Base-by-base conservation (phyloP, 108 stramenopile genomes). In the Skeletonema grethae region DNA sequence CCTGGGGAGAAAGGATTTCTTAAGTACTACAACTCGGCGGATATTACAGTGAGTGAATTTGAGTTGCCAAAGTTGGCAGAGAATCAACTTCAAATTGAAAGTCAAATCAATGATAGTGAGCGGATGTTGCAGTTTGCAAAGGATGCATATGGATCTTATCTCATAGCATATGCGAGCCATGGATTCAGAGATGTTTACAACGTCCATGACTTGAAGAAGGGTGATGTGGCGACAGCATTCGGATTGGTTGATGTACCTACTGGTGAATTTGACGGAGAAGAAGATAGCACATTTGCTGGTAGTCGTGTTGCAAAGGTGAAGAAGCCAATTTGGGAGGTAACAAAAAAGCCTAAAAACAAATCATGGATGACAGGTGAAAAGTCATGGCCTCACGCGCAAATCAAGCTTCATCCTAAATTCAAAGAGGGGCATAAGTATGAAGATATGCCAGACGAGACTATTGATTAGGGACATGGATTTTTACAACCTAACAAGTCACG, bases 51-150 rank as follows among this genome's bases (percentile, higher is more conserved):
- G 77, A 97, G 97, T 78, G 99, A 99, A 84, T 99, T 97, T 72
- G 99, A 98, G 65, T 97, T 99, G 69, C 98, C 98, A 18, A 98
- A 98, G 84, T 83, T 98, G 34, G 94, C 97, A 7, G 97, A 98
- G 80, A 93, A 97, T 18, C 95, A 97, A 77, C 84, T 87, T 41
- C 97, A 98, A 75, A 81, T 99, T 18, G 88, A 95, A 67, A 67
- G 89, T 35, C 85, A 98, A 68, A 90, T 99, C 67, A 96, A 97
- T 77, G 97, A 94, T 86, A 99, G 99, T 84, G 98, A 98, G 75
- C 98, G 97, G 84, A 76, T 99, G 76, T 95, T 98, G 81, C 88
- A 87, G 61, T 83, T 92, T 12, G 98, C 98, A 5, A 76, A 89
- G 50, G 99, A 99, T 76, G 99, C 97, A 3, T 99, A 98, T 76